phyloP scores from a whole-genome alignment of 177 flowering plant genomes.

The Tripterygium wilfordii region DNA sequence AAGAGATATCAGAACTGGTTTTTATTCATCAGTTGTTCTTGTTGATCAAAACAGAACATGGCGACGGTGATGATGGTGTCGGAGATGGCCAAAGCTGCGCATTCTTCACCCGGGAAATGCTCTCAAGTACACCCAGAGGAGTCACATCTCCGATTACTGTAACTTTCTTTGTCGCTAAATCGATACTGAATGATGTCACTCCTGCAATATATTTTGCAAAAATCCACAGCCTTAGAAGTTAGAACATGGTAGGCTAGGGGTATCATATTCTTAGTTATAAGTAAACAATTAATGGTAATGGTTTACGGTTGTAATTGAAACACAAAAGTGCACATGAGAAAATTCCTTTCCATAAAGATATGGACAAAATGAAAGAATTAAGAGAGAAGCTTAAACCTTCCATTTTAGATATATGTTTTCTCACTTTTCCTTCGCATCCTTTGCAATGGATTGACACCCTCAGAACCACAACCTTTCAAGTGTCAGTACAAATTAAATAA shows the following conservation, averaged over 20 bases:
- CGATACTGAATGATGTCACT: conserved; percentile 79
- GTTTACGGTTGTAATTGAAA: no score
- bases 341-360: no score
- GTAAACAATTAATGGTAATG: no score
- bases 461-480: conserved; percentile 73
- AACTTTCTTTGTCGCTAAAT: conserved; percentile 72
- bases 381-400: conserved; percentile 41
- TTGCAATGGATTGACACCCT: conserved; percentile 93
- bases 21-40: no score
- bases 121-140: conserved; percentile 66
- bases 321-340: no score
- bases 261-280: no score
- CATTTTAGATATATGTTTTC: conserved; percentile 94
- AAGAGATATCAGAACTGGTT: neutral
- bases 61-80: conserved; percentile 19
- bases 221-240: neutral
- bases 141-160: conserved; percentile 76
- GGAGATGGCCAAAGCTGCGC: conserved; percentile 87
- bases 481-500: neutral
- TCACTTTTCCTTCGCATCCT: conserved; percentile 91
- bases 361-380: neutral
- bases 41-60: no score
- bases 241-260: no score
- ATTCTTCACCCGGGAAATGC: conserved; percentile 77
- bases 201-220: conserved; percentile 36